Base-by-base conservation (phyloP, 192 early-diverging fungal species). In the Backusella westeae region DNA sequence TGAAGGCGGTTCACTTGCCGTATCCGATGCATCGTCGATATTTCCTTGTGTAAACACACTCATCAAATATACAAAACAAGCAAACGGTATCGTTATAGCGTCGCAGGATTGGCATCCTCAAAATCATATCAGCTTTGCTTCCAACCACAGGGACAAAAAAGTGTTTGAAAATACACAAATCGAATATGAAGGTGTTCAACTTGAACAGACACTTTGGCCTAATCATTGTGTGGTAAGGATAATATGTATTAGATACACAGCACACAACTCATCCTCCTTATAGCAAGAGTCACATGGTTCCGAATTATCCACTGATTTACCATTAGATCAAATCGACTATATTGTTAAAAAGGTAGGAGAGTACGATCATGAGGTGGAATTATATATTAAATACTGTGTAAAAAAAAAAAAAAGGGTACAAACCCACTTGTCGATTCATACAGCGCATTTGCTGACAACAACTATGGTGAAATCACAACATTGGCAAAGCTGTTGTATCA, bases 61-160 rank as follows among this genome's bases (percentile, higher is more conserved):
- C 10, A 71, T 71, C 12, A 39, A 41, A 6, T 21, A 32, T 7
- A 32, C 77, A 12, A 73, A 81, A 59, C 53, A 41, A 10, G 21
- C 59, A 35, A 35, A 42, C 15, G 76, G 68, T 26, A 19, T 81
- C 1, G 34, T 81, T 38, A 49, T 81, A 21, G 80, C 80, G 0
- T 71, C 76, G 1, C 72, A 81, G 73, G 80, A 81, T 32, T 81
- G 80, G 80, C 80, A 81, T 63, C 76, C 80, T 52, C 32, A n/a
- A 5, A 53, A 77, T 38, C 80, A 81, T 75, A 32, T 75, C 26
- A 81, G 80, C 17, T 81, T 81, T 52, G 76, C 72, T n/a, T 74
- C 73, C 3, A 77, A 81, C 15, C 76, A 77, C 32, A 39, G 29
- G 10, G 69, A 76, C 52, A 77, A 65, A 6, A 23, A 49, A 34